Conservation (phyloP, 2,329 filamentous ascomycete genomes). For the Calonectria pauciramosa region DNA sequence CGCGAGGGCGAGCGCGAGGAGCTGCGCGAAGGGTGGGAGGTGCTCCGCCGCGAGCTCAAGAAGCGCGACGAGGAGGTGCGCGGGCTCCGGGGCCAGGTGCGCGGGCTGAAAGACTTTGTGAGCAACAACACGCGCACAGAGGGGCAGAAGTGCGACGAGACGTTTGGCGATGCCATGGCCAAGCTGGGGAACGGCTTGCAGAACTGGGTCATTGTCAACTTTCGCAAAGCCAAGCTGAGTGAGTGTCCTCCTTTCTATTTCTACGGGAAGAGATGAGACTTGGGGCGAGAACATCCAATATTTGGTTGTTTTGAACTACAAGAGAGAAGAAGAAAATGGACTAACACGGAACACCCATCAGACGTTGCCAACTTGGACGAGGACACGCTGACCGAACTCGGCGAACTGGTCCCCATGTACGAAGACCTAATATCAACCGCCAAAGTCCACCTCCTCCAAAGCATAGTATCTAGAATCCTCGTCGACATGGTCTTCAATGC, state of each 20-base stretch:
- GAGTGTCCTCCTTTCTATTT: conserved; percentile 35
- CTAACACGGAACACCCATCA: conserved; percentile 40
- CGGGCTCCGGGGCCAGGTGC: conserved; percentile 70
- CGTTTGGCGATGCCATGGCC: conserved; percentile 73
- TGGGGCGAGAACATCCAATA: no score
- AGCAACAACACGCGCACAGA: conserved; percentile 75
- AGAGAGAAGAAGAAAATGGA: background rate
- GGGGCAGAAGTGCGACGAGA: conserved; percentile 75
- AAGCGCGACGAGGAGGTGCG: conserved; percentile 70
- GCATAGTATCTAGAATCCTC: conserved; percentile 70
- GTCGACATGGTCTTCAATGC: conserved; percentile 72
- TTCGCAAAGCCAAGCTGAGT: conserved; percentile 73
- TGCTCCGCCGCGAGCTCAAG: conserved; percentile 59
- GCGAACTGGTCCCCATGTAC: conserved; percentile 69
- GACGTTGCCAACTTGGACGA: conserved; percentile 60
- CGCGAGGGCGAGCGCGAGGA: conserved; percentile 63
- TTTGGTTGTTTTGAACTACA: background rate
- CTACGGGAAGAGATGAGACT: no score
- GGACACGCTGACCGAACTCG: conserved; percentile 58
- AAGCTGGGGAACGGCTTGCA: conserved; percentile 76
- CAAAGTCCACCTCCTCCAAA: conserved; percentile 75
- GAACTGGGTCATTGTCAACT: conserved; percentile 81
- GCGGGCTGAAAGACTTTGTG: conserved; percentile 79
- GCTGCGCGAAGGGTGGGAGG: conserved; percentile 64
- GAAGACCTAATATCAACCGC: conserved; percentile 65